Evolutionary conservation across 179 eudicot species (phyloP).

Genomic region (Drosera spatulata): DNA sequence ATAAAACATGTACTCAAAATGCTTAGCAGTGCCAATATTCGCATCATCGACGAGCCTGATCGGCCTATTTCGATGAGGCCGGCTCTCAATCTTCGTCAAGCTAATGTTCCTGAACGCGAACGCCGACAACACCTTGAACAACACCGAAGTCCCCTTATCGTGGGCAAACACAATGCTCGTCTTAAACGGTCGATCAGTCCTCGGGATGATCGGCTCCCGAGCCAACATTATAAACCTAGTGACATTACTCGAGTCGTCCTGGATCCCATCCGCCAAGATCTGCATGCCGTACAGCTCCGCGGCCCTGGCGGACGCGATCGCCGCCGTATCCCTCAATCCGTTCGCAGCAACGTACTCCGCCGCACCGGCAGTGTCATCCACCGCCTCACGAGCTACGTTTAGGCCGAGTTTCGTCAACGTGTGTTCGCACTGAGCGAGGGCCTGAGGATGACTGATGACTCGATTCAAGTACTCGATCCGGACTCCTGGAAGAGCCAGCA

Average conservation of each 20-base stretch:
- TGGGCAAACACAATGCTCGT: conserved; percentile 74
- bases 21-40: conserved; percentile 64
- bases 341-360: conserved; percentile 65
- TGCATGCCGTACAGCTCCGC: conserved; percentile 71
- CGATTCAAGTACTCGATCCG: conserved; percentile 54
- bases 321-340: conserved; percentile 64
- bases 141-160: conserved; percentile 44
- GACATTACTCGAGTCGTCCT: conserved; percentile 69
- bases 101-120: conserved; percentile 60
- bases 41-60: conserved; percentile 47
- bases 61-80: conserved; percentile 54
- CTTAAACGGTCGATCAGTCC: conserved; percentile 60
- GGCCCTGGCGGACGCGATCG: conserved; percentile 78
- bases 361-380: conserved; percentile 96
- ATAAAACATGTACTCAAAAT: conserved; percentile 82
- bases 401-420: conserved; percentile 62
- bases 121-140: conserved; percentile 66
- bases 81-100: conserved; percentile 59
- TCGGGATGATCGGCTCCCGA: conserved; percentile 56
- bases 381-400: conserved; percentile 64
- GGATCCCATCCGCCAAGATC: conserved; percentile 68
- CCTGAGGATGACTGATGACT: conserved; percentile 79
- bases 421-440: conserved; percentile 73
- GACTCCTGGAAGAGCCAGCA: conserved; percentile 66
- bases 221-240: conserved; percentile 68